phyloP scores from a whole-genome alignment of 805 yeast species.

The Tetrapisispora pingtungensis region DNA sequence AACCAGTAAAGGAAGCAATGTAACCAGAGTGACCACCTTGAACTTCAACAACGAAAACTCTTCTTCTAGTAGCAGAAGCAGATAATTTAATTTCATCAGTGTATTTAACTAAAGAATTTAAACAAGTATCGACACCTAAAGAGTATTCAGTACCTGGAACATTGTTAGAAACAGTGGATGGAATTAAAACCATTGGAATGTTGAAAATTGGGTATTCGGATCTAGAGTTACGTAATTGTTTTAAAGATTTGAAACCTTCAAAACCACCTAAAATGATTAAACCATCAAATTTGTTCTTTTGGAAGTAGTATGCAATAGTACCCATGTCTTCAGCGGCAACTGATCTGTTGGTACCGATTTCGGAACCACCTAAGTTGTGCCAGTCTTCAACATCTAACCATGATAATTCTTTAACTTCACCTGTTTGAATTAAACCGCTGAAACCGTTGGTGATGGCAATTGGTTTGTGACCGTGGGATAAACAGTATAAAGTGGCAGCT shows the following conservation, averaged over 20 bases:
- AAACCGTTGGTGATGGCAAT: conserved; percentile 89
- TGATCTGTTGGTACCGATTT: conserved; percentile 89
- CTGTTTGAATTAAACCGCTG: conserved; percentile 84
- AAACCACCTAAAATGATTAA: conserved; percentile 90
- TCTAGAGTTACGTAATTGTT: conserved; percentile 73
- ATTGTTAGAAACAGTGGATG: conserved; percentile 93
- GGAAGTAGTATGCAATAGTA: conserved; percentile 84
- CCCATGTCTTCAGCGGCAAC: conserved; percentile 82
- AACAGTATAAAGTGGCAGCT: conserved; percentile 82
- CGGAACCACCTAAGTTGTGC: conserved; percentile 89
- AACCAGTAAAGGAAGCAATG: conserved; percentile 75
- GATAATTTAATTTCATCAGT: conserved; percentile 93
- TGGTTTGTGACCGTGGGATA: conserved; percentile 85
- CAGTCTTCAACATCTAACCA: conserved; percentile 88
- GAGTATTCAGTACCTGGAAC: conserved; percentile 99
- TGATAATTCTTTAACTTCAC: conserved; percentile 57
- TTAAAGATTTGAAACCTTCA: conserved; percentile 85
- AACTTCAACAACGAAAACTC: conserved; percentile 93
- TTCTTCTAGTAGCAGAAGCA: conserved; percentile 87
- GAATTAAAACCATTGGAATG: conserved; percentile 88
- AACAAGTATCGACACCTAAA: conserved; percentile 89
- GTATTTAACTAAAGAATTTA: conserved; percentile 81
- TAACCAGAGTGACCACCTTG: conserved; percentile 98
- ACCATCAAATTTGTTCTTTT: conserved; percentile 81
- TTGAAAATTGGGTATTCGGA: conserved; percentile 76